Base-by-base conservation (phyloP, 108 stramenopile genomes). In the Nitzschia palea region DNA sequence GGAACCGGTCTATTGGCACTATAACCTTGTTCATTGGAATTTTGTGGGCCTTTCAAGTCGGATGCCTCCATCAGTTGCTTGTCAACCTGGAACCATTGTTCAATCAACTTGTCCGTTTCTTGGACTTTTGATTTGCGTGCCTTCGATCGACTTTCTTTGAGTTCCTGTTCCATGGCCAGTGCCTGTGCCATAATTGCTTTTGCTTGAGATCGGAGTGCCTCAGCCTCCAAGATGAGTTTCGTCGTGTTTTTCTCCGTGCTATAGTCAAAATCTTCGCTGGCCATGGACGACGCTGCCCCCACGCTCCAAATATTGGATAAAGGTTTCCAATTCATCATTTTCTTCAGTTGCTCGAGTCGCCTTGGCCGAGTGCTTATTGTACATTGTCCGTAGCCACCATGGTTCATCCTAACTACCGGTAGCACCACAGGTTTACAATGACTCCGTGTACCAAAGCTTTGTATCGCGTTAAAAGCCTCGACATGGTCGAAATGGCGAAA, bases 101-200 rank as follows among this genome's bases (percentile, higher is more conserved):
- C 71, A 43, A 81, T 42, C 22, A 81, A 44, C 9, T 73, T 76
- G 34, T 80, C 83, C 0, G 20, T 51, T 9, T 80, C 75, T 30
- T 33, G 31, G 0, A 26, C 28, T 35, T 80, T 79, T 30, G 71
- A 56, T 43, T 71, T 62, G 18, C 45, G 44, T 42, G 65, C 50
- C 26, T 42, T 55, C 6, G 68, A 60, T 40, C 50, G 44, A 33
- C 44, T 48, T 17, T 62, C 53, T 37, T 55, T 66, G 8, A 89
- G 45, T 6, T 30, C 63, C 26, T 62, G 58, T 66, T 89, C 85
- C 44, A 71, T 79, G 3, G 72, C 40, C 10, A 29, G 23, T 0
- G 85, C 88, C 50, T 89, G 85, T 3, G 37, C 71, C 34, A 75
- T 65, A 0, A 89, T 47, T 29, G 68, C 67, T 36, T 61, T 29